A percentile compares a stretch with the other conserved stretches of the same genome.
These are phyloP conservation scores for Neurospora sp. DNA, from an alignment of 495 filamentous ascomycete genomes.

Conservation along the genomic window DNA sequence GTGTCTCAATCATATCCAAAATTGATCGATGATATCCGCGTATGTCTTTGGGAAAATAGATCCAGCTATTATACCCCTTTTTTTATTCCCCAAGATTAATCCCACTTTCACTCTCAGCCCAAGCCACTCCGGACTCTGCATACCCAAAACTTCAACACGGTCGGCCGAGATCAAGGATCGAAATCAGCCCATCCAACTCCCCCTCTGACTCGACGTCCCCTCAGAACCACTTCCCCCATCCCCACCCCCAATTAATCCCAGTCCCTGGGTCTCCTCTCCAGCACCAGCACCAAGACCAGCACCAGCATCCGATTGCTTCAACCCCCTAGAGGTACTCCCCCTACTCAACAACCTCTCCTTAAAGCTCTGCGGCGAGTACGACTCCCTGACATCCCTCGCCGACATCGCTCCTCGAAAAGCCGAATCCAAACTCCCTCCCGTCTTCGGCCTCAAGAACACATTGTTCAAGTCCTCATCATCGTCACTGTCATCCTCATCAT, in stretches of 20 bases:
- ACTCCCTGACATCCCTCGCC: neutral
- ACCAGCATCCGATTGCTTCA: neutral
- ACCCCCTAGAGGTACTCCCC: neutral
- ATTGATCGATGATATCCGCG: neutral
- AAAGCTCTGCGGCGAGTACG: slow-evolving; percentile 20
- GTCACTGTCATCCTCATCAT: neutral
- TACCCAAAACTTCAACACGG: neutral
- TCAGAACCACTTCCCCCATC: neutral
- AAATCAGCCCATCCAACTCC: neutral
- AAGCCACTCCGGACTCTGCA: neutral
- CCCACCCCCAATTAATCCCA: neutral
- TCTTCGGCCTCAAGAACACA: neutral
- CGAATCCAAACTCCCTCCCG: neutral
- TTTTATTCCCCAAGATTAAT: too few species aligned
- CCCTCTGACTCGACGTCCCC: neutral
- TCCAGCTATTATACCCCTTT: neutral
- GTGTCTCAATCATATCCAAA: neutral
- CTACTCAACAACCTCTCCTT: slow-evolving; percentile 16
- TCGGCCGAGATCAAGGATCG: neutral
- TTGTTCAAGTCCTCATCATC: neutral
- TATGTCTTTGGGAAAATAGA: neutral
- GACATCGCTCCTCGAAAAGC: neutral
- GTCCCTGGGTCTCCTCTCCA: neutral
- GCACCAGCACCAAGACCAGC: neutral
- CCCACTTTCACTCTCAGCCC: too few species aligned